Base-by-base conservation (phyloP, 345 rosid genomes). In the Psidium friedrichsthalianum region DNA sequence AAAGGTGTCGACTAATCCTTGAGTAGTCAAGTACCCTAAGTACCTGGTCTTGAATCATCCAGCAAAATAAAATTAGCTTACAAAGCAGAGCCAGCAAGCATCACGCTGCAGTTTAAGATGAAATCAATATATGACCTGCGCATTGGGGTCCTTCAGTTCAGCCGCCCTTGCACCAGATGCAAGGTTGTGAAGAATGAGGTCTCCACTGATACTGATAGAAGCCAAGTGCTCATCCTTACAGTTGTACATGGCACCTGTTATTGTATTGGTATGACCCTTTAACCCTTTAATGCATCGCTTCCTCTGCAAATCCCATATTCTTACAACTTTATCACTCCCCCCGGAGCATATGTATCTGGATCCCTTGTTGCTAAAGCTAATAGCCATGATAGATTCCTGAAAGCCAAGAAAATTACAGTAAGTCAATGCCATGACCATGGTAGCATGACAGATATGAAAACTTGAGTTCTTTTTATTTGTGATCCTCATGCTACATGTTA, bases 211-310 rank as follows among this genome's bases (percentile, higher is more conserved):
- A 90, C 99, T 95, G 83, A 96, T 92, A 83, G 98, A 98, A 85
- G 99, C 99, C 95, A 98, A 90, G 89, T 96, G 97, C 87, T 98
- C 99, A 84, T 98, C 99, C 91, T 96, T 98, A 89, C 98, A 95
- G 84, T 98, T 98, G 94, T 96, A 98, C 94, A 95, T 91, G 56
- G 92, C 98, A 74, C 97, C 95, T 1, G 98, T 95, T 87, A 98
- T 94, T 40, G 96, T 92, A 90, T 89, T 91, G 44, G 92, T 91
- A 90, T 98, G 99, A 88, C 99, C 99, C 93, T 83, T 98, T 90
- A 95, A 91, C 95, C 98, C 92, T 91, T 95, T 98, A 86, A 96
- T 94, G 86, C 99, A 96, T 85, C 96, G 92, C 86, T 94, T 96
- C 87, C 97, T 91, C 90, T 98, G 99, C 88, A 96, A 90, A 91